phyloP scores from a whole-genome alignment of 176 grass and related monocot genomes.

The Echinochloa phyllopogon region DNA sequence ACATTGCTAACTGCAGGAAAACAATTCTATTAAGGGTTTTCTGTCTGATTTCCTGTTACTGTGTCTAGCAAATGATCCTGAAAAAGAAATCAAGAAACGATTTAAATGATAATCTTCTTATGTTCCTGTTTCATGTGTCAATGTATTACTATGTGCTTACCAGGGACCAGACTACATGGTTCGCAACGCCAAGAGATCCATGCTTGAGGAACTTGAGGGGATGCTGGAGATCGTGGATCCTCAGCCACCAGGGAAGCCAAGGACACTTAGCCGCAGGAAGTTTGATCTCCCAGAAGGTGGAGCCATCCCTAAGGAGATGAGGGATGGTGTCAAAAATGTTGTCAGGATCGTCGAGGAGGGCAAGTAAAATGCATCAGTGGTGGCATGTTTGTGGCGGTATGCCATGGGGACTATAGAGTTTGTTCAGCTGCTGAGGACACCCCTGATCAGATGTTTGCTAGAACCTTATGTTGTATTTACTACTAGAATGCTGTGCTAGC shows the following conservation, averaged over 20 bases:
- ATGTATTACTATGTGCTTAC: not conserved
- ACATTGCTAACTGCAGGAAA: not conserved
- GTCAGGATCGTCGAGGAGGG: slow-evolving; percentile 55
- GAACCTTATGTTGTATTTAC: slow-evolving; percentile 1
- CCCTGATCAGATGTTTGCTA: not conserved
- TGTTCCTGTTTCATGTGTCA: not conserved
- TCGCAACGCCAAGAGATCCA: slow-evolving; percentile 71
- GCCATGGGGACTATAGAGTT: not conserved
- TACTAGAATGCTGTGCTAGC: not conserved
- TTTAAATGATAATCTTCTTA: not conserved
- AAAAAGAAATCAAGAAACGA: not conserved
- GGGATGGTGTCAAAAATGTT: slow-evolving; percentile 41
- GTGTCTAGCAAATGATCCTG: not conserved
- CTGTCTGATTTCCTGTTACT: not conserved
- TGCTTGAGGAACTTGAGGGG: slow-evolving; percentile 72
- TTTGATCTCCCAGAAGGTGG: slow-evolving; percentile 71
- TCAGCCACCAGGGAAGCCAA: slow-evolving; percentile 49
- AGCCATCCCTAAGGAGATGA: slow-evolving; percentile 50
- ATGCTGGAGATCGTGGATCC: slow-evolving; percentile 78
- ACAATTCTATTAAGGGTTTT: not conserved
- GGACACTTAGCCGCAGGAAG: slow-evolving; percentile 44
- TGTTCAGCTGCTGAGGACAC: not conserved
- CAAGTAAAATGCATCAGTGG: slow-evolving; percentile 12
- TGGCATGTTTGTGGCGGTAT: not conserved
- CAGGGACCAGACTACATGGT: slow-evolving; percentile 83